phyloP scores from a whole-genome alignment of 2,329 filamentous ascomycete genomes.

The Achaetomium macrosporum region DNA sequence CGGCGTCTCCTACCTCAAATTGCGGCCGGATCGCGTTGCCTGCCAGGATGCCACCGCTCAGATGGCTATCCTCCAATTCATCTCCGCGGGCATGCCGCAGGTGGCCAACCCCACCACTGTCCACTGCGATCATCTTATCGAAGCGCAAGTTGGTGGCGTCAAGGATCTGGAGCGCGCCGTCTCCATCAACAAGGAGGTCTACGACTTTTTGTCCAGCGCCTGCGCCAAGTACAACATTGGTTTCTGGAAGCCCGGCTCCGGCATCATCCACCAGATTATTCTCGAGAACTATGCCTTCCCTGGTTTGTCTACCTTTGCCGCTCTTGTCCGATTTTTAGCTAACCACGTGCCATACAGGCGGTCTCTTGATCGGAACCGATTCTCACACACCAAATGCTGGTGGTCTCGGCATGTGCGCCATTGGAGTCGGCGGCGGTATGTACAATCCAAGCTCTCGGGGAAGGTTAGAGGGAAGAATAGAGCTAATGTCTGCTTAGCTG shows the following conservation, averaged over 20 bases:
- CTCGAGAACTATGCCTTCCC: conserved; percentile 99
- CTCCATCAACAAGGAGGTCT: conserved; percentile 97
- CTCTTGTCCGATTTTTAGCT: not conserved
- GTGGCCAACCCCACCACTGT: conserved; percentile 94
- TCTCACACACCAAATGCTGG: conserved; percentile 97
- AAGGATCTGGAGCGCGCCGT: conserved; percentile 92
- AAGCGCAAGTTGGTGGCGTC: conserved; percentile 85
- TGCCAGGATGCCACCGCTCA: conserved; percentile 99
- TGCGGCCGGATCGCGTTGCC: conserved; percentile 94
- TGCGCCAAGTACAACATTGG: conserved; percentile 99
- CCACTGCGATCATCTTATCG: conserved; percentile 99
- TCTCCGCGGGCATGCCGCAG: conserved; percentile 94
- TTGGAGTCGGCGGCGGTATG: conserved; percentile 75
- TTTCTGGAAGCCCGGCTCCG: conserved; percentile 98
- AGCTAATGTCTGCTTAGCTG: conserved; percentile 38
- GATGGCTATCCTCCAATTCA: conserved; percentile 99
- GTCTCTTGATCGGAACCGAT: conserved; percentile 94
- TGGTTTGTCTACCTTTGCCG: conserved; percentile 42
- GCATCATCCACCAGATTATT: conserved; percentile 98
- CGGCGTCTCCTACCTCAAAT: conserved; percentile 90
- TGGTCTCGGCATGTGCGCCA: conserved; percentile 90
- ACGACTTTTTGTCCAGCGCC: conserved; percentile 88
- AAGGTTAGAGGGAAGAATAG: no score
- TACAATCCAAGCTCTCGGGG: not conserved
- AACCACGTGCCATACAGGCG: conserved; percentile 30